Base-by-base conservation (phyloP, 2,329 filamentous ascomycete genomes). In the Metarhizium sp. region DNA sequence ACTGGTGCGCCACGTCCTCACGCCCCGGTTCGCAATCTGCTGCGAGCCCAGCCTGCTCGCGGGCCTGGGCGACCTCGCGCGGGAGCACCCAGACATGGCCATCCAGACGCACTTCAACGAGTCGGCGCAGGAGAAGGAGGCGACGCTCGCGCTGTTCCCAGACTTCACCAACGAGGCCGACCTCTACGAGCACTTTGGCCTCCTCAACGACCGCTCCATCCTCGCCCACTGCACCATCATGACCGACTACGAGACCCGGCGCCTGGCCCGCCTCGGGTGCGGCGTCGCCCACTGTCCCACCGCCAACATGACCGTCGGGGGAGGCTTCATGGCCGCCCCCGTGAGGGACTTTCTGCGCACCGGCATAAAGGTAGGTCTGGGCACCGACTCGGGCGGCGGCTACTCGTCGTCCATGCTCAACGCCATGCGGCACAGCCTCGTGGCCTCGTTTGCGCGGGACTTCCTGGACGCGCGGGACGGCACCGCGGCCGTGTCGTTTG, bases 71-170 rank as follows among this genome's bases (percentile, higher is more conserved):
- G 63, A 69, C 2, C 75, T 87, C 29, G 78, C 78, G 0, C 60
- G 61, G 3, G 60, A 71, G 10, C 72, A 85, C 55, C 69, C 71
- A 0, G 65, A 73, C 1, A 63, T 86, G 20, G 73, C 79, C 0
- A 78, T 88, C 36, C 84, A 87, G 67, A 86, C 83, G 3, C 84
- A 87, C 64, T 86, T 87, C 70, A 81, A 85, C 65, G 84, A 87
- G 63, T 81, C 83, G 0, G 71, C 75, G 61, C 77, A 83, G 57
- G 84, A 87, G 64, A 80, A 84, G 53, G 59, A 70, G 1, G 75
- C 77, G 20, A 86, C 83, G 0, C 67, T 66, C 7, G 65, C 72
- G 1, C 67, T 87, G 2, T 86, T 85, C 60, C 81, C 81, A 0
- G 66, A 73, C 0, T 82, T 82, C 51, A 60, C 63, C 2, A 81